Evolutionary conservation across 2,329 filamentous ascomycete genomes (phyloP).

Genomic region (Epichloe typhina): DNA sequence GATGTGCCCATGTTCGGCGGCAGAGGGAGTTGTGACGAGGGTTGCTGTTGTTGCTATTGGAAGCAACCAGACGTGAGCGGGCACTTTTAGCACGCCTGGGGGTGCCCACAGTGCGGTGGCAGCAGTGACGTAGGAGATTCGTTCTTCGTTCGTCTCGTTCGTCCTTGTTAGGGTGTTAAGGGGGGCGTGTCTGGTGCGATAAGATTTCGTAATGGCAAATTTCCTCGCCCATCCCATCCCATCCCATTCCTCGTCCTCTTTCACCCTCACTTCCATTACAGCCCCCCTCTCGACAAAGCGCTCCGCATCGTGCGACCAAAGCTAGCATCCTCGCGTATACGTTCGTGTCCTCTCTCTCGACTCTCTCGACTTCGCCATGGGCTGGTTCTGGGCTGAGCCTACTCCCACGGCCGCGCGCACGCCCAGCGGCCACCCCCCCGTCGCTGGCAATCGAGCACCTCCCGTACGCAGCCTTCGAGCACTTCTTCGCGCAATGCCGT

Average conservation of each 20-base stretch:
- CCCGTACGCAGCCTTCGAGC: slow-evolving; percentile 15
- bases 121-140: slow-evolving; percentile 11
- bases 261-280: not conserved
- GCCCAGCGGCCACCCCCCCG: slow-evolving; percentile 20
- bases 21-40: not conserved
- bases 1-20: slow-evolving; percentile 10
- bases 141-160: too few species aligned
- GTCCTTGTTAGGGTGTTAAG: not conserved
- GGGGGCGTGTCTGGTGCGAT: not conserved
- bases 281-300: not conserved
- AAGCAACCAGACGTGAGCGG: not conserved
- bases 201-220: slow-evolving; percentile 1
- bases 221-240: not conserved
- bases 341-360: too few species aligned
- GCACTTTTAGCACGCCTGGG: too few species aligned
- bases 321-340: not conserved
- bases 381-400: slow-evolving; percentile 51
- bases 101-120: not conserved
- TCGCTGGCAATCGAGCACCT: slow-evolving; percentile 17
- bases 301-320: not conserved
- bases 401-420: slow-evolving; percentile 21
- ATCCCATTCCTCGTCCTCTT: not conserved
- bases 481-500: not conserved
- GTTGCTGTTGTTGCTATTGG: not conserved
- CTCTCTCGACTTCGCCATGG: slow-evolving; percentile 27